Percentiles rank a stretch among this genome's conserved stretches.
Conservation (phyloP, 352 stramenopile species). For the Phytophthora foliorum region DNA sequence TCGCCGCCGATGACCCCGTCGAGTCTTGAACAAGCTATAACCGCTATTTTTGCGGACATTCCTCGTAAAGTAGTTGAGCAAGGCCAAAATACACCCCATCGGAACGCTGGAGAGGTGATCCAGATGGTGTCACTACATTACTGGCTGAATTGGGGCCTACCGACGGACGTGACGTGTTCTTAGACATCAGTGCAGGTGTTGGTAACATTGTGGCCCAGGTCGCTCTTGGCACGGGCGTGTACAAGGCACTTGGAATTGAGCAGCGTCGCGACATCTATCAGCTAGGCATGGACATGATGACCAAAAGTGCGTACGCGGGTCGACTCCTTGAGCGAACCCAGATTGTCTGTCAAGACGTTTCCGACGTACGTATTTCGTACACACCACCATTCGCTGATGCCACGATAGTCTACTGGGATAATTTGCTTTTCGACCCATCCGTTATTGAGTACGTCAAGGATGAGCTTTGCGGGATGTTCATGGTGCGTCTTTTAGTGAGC, state of each 20-base stretch:
- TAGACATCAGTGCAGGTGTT: slow-evolving; percentile 8
- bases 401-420: slow-evolving; percentile 16
- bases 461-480: too few relatives aligned
- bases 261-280: too few relatives aligned
- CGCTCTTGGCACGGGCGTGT: background rate
- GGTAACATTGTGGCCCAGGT: slow-evolving; percentile 13
- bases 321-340: background rate
- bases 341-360: slow-evolving; percentile 1
- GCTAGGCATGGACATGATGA: background rate
- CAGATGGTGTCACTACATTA: background rate
- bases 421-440: slow-evolving; percentile 3
- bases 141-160: background rate
- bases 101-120: slow-evolving; percentile 13
- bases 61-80: background rate
- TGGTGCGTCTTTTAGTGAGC: background rate
- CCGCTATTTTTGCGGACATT: slow-evolving; percentile 4
- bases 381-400: slow-evolving; percentile 1
- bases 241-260: slow-evolving; percentile 13
- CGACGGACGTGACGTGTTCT: background rate
- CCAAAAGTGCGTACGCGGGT: background rate
- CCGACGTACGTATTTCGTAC: background rate
- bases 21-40: slow-evolving; percentile 3
- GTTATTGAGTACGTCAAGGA: background rate
- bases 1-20: background rate
- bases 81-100: background rate